Evolutionary conservation across 2,329 filamentous ascomycete species (phyloP), one percentile per base, ranked within the genome.

Genomic region (Xylariaceae sp.): DNA sequence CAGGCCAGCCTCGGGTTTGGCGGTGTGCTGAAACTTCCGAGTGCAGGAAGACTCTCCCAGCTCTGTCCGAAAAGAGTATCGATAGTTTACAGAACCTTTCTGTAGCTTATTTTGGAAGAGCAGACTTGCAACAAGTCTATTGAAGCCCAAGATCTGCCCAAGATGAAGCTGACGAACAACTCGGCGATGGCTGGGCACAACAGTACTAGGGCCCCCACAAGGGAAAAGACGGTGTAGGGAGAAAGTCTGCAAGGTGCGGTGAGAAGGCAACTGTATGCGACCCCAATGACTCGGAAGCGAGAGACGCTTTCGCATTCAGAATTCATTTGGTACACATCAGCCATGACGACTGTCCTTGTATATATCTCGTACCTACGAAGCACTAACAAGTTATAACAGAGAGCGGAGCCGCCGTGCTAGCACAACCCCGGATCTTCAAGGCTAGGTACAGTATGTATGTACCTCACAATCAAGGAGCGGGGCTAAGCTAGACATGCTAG

Each of bases 141-240:
- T 26, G 39, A 31, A n/a, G n/a, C n/a, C n/a, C n/a, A n/a, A n/a
- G n/a, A n/a, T n/a, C n/a, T n/a, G n/a, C n/a, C 28, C 12, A 12
- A 31, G 28, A 12, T 12, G 28, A 31, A 31, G 28, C 28, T 31
- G 28, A 31, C 26, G 44, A 43, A 31, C 17, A 29, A 51, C 48
- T 51, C 26, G 11, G 33, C 9, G 40, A 36, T 28, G 21, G 51
- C 34, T 45, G 34, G 24, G n/a, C 21, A 46, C 29, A 7, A 17
- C 11, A 23, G 17, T n/a, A 33, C n/a, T 11, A 24, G 43, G 26
- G 36, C 53, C 43, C 53, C 57, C 53, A 56, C 57, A 54, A 19
- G 41, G 40, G 34, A 60, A 60, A 61, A 61, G 58, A 61, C 58
- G 58, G 58, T 61, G 58, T 58, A 41, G 51, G 28, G 6, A 52